Base-by-base conservation (phyloP, 1,284 basidiomycete species). In the Malassezia sp. region DNA sequence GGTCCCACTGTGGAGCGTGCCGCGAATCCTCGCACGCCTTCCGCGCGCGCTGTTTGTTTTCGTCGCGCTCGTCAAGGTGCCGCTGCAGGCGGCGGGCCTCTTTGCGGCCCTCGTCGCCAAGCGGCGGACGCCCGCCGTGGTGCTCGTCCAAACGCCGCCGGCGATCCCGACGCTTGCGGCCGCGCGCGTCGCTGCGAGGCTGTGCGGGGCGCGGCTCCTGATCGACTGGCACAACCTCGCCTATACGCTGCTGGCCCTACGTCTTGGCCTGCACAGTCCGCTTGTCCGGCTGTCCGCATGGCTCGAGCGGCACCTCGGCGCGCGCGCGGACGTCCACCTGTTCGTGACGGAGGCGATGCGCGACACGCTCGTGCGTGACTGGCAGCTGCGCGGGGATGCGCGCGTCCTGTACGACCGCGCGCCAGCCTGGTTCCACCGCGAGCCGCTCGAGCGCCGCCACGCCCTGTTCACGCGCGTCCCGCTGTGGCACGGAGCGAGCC, bases 161-260 rank as follows among this genome's bases (percentile, higher is more conserved):
- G 87, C 85, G 43, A 87, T 99, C 18, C 93, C 93, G 0, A 91
- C 91, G 0, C 78, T 99, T 11, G 79, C 81, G 2, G 74, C 97
- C 8, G 85, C 87, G 2, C 84, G 85, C 74, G 69, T 88, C 30
- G 80, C 84, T 0, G 78, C 78, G 18, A 23, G 52, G 6, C 63
- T 86, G 4, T 76, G 80, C 14, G 80, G 83, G 1, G 82, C 81
- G 53, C 85, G 84, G 60, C 75, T 97, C 50, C 83, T 97, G 46
- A 91, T 97, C 52, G 93, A 99, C 73, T 99, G 93, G 93, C 93
- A 99, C 71, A 99, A 99, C 70, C 79, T 91, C 8, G 90, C 89
- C 6, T 91, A 88, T 68, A 95, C 83, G 47, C 89, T 97, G 40
- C 77, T 99, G 26, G 84, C 83, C 0, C 73, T 97, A 50, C 82